A percentile compares a stretch with the other conserved stretches of the same genome.
Conservation (phyloP, 352 stramenopile species). For the Phytophthora europaea region DNA sequence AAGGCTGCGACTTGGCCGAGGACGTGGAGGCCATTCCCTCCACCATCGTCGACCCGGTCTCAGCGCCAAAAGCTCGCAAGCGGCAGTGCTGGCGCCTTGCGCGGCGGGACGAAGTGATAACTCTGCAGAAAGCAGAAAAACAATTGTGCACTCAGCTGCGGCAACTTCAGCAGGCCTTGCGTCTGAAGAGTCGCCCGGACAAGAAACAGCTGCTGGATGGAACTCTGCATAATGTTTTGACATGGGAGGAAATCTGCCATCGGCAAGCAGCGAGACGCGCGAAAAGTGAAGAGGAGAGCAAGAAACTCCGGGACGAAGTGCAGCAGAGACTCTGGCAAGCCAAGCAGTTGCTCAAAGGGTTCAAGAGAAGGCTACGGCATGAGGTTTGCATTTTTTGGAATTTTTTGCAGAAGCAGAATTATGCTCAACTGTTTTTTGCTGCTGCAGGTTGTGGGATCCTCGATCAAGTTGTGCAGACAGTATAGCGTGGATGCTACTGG, state of each 20-base stretch:
- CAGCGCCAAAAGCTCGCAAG: background rate
- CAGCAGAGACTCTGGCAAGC: conserved; percentile 17
- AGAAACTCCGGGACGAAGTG: conserved; percentile 23
- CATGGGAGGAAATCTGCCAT: conserved; percentile 25
- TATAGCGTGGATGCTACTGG: conserved; percentile 22
- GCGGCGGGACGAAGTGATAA: conserved; percentile 18
- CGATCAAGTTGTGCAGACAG: conserved; percentile 25
- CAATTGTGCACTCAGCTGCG: conserved; percentile 13
- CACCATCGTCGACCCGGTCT: background rate
- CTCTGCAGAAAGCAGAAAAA: conserved; percentile 20
- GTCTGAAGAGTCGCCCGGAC: conserved; percentile 1
- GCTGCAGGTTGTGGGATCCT: conserved; percentile 20
- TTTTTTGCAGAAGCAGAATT: background rate
- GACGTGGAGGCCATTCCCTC: conserved; percentile 22
- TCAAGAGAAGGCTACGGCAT: conserved; percentile 30
- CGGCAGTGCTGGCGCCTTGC: conserved; percentile 17
- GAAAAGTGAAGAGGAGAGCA: conserved; percentile 23
- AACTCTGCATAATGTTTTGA: conserved; percentile 6
- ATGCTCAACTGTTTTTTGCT: conserved; percentile 4
- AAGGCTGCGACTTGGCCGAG: conserved; percentile 35
- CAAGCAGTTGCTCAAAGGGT: conserved; percentile 24
- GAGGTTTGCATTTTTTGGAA: conserved; percentile 20
- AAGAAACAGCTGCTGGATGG: conserved; percentile 1
- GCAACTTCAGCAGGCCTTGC: conserved; percentile 20
- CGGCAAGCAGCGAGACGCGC: conserved; percentile 8